Conservation (phyloP, 2,329 filamentous ascomycete species). For the Penicillium sp. region DNA sequence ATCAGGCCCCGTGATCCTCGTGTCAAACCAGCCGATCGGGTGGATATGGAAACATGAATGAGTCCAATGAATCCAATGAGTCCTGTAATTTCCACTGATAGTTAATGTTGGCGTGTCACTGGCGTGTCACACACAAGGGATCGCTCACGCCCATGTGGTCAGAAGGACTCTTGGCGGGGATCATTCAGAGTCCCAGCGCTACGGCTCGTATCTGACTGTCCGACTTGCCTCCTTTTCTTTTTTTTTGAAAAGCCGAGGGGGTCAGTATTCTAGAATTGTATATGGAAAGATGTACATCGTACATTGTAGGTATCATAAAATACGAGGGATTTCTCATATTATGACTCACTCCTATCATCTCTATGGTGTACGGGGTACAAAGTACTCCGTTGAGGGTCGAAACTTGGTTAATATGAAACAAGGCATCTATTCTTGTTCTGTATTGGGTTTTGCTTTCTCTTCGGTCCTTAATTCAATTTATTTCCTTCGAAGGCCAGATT, state of each 20-base stretch:
- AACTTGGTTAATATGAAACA: neutral
- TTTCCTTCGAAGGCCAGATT: neutral
- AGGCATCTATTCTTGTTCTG: neutral
- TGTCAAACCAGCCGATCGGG: conserved; percentile 5
- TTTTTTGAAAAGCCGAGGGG: neutral
- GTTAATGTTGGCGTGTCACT: neutral
- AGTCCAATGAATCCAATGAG: neutral
- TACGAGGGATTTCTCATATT: neutral
- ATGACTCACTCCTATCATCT: neutral
- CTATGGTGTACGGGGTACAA: too few species aligned
- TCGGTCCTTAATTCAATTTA: neutral
- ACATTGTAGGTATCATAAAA: too few species aligned
- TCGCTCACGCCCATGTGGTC: conserved; percentile 13
- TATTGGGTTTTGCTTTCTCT: neutral
- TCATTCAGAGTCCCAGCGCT: neutral
- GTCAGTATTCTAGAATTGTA: neutral
- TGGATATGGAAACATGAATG: neutral
- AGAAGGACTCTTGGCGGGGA: conserved; percentile 5
- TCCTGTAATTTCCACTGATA: neutral
- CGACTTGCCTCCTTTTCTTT: neutral
- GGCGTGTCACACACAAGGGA: neutral
- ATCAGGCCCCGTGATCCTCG: neutral
- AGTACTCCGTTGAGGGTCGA: neutral
- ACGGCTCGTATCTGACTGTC: conserved; percentile 4
- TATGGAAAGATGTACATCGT: neutral